These are phyloP conservation scores for Patellifolia procumbens DNA, from an alignment of 179 eudicot species.

Conservation along the genomic window DNA sequence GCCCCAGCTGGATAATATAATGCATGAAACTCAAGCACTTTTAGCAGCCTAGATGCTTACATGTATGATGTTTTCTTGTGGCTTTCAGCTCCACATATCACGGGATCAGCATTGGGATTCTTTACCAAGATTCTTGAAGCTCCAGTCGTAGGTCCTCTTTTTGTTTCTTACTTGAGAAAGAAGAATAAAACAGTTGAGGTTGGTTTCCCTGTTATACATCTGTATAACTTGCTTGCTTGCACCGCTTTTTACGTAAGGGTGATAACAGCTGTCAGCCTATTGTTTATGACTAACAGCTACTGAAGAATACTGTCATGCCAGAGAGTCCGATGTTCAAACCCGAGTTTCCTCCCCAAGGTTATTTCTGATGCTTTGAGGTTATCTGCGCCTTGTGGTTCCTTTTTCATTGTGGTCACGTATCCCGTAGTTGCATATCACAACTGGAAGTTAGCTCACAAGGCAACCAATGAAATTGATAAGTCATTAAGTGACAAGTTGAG, in stretches of 20 bases:
- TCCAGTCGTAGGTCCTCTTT: conserved; percentile 64
- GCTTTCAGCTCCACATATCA: conserved; percentile 84
- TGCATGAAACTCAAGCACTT: background rate
- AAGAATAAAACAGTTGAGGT: conserved; percentile 78
- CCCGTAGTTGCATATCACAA: background rate
- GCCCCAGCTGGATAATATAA: background rate
- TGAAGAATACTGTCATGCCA: conserved; percentile 85
- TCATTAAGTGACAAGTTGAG: background rate
- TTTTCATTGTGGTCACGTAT: conserved; percentile 9
- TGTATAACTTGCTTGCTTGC: conserved; percentile 8
- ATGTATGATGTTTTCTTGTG: background rate
- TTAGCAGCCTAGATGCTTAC: conserved; percentile 5
- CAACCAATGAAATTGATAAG: background rate
- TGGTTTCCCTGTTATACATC: conserved; percentile 8
- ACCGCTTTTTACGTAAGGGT: background rate
- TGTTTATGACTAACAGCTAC: conserved; percentile 45
- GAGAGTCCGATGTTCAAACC: conserved; percentile 94
- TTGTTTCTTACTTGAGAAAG: conserved; percentile 60
- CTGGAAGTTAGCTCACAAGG: background rate
- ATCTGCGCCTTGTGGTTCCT: background rate
- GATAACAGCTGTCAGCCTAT: background rate
- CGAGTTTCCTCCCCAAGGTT: conserved; percentile 96
- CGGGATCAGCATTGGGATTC: conserved; percentile 58
- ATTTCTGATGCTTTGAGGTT: conserved; percentile 19
- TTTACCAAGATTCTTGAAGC: conserved; percentile 60